phyloP scores from a whole-genome alignment of 495 filamentous ascomycete genomes.

The Podospora pseudocomata region DNA sequence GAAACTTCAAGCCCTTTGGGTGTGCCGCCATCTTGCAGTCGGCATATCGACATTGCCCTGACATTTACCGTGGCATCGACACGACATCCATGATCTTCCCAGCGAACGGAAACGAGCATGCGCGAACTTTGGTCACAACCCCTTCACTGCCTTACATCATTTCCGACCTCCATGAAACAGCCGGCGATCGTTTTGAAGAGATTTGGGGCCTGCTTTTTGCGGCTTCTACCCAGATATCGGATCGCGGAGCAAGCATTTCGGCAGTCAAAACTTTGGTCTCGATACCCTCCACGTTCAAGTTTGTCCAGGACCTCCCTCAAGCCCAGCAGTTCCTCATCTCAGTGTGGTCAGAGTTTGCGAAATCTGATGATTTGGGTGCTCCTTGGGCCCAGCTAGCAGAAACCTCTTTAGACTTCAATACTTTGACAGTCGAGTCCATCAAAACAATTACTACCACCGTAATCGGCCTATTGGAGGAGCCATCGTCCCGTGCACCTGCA shows the following conservation, averaged over 20 bases:
- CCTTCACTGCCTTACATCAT: constrained; percentile 36
- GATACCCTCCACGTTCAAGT: constrained; percentile 25
- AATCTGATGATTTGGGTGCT: constrained; percentile 14
- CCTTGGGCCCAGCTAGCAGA: constrained; percentile 40
- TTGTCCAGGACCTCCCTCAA: constrained; percentile 26
- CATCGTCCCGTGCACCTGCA: constrained; percentile 18
- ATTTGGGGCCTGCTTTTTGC: constrained; percentile 38
- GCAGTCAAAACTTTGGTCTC: constrained; percentile 41
- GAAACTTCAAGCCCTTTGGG: constrained; percentile 81
- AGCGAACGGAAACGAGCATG: constrained; percentile 14
- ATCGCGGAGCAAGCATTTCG: constrained; percentile 18
- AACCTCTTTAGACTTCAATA: constrained; percentile 34
- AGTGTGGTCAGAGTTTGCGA: constrained; percentile 33
- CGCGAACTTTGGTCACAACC: constrained; percentile 32
- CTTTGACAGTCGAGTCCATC: constrained; percentile 28
- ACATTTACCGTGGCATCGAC: constrained; percentile 19
- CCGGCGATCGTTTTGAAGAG: constrained; percentile 26
- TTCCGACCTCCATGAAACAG: constrained; percentile 33
- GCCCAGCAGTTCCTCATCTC: constrained; percentile 42
- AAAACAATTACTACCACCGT: constrained; percentile 30
- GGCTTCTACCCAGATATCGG: constrained; percentile 27
- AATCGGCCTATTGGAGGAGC: constrained; percentile 20
- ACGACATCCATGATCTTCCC: constrained; percentile 24
- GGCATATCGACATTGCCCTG: constrained; percentile 34
- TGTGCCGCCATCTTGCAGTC: constrained; percentile 61